These are phyloP conservation scores for Paracorniculantispora psalliotae DNA, from an alignment of 2,329 filamentous ascomycete genomes.

Conservation along the genomic window DNA sequence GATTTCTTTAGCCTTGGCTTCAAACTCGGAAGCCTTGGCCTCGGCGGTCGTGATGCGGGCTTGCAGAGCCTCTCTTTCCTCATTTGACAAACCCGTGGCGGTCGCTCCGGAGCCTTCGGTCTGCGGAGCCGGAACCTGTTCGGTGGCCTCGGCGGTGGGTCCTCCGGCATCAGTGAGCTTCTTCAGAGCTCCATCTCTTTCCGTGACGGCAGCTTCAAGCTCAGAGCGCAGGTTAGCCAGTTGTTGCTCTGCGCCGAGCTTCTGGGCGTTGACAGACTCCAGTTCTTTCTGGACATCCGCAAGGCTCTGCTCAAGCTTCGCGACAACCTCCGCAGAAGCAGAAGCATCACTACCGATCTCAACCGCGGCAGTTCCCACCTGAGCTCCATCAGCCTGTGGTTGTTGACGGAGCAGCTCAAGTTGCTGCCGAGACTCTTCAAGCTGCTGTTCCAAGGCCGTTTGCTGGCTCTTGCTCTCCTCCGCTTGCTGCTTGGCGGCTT, in stretches of 20 bases:
- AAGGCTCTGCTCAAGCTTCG: constrained; percentile 46
- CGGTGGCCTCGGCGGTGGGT: constrained; percentile 18
- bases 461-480: constrained; percentile 30
- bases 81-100: constrained; percentile 42
- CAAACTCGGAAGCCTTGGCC: constrained; percentile 57
- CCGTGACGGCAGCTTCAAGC: constrained; percentile 55
- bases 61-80: constrained; percentile 57
- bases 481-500: constrained; percentile 38
- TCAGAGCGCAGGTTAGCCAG: constrained; percentile 51
- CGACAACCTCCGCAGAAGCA: constrained; percentile 41
- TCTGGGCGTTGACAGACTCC: constrained; percentile 61
- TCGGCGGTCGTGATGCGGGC: constrained; percentile 57
- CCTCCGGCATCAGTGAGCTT: constrained; percentile 34
- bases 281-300: constrained; percentile 54
- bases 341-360: constrained; percentile 35
- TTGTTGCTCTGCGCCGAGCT: constrained; percentile 61
- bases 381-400: constrained; percentile 20
- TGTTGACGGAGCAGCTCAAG: constrained; percentile 35
- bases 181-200: constrained; percentile 57
- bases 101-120: constrained; percentile 19
- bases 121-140: constrained; percentile 14
- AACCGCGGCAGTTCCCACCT: constrained; percentile 34
- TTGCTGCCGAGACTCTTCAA: constrained; percentile 39
- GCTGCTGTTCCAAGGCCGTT: constrained; percentile 36
- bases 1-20: constrained; percentile 58